Conservation (phyloP, 2,329 filamentous ascomycete genomes). For the Aspergillus melleus region DNA sequence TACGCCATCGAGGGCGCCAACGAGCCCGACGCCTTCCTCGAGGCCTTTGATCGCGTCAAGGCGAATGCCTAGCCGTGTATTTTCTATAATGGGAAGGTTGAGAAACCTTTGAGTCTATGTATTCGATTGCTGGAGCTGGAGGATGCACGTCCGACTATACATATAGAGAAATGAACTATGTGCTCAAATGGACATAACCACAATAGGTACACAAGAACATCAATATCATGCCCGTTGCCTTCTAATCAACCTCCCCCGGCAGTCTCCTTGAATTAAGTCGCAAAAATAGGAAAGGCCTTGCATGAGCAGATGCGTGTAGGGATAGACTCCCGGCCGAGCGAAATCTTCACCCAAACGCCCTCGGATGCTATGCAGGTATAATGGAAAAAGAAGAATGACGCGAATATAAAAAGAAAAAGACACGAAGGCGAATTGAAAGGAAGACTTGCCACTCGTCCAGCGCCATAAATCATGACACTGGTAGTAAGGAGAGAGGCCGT, state of each 20-base stretch:
- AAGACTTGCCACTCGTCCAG: constrained; percentile 4
- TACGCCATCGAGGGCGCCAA: constrained; percentile 71
- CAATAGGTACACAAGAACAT: not conserved
- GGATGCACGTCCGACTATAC: not conserved
- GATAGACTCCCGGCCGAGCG: not conserved
- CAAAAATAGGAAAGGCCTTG: not conserved
- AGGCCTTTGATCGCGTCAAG: constrained; percentile 64
- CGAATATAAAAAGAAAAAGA: not conserved
- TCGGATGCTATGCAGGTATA: not conserved
- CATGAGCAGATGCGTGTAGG: not conserved
- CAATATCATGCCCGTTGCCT: not conserved
- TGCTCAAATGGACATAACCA: not conserved
- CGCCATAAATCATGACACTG: not conserved
- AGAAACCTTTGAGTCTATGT: not conserved
- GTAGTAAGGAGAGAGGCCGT: not conserved
- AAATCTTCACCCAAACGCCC: constrained; percentile 2
- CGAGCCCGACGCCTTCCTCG: constrained; percentile 66
- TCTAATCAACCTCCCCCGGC: not conserved
- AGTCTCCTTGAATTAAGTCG: not conserved
- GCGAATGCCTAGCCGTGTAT: constrained; percentile 22
- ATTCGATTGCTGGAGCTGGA: not conserved
- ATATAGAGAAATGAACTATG: not conserved
- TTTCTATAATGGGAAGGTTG: not conserved
- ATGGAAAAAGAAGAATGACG: not conserved
- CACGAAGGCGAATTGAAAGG: constrained; percentile 4